phyloP scores from a whole-genome alignment of 139 green algal species.

The Coelastrella sp. region DNA sequence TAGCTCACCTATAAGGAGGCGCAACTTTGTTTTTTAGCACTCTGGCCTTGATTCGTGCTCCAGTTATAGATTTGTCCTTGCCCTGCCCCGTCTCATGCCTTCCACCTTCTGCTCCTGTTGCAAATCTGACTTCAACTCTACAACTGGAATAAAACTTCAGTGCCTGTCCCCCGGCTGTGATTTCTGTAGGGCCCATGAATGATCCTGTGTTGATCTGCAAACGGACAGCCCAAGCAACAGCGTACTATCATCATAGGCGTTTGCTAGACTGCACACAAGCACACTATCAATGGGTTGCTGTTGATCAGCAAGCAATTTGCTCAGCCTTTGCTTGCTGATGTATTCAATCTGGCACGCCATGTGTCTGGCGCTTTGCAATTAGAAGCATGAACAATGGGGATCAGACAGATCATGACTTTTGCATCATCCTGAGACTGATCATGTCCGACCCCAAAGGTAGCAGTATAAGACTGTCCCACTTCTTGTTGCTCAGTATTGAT shows the following conservation, averaged over 20 bases:
- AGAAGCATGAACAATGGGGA: no score
- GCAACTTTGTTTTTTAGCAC: slow-evolving; percentile 97
- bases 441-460: no score
- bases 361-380: no score
- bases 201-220: background rate
- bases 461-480: no score
- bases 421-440: no score
- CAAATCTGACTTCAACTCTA: slow-evolving; percentile 51
- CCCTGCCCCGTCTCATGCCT: slow-evolving; percentile 71
- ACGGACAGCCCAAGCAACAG: background rate
- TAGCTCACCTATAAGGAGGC: slow-evolving; percentile 24
- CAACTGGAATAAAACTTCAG: slow-evolving; percentile 94
- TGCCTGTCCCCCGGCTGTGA: slow-evolving; percentile 92
- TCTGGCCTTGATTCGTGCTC: slow-evolving; percentile 76
- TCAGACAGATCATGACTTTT: no score
- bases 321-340: no score
- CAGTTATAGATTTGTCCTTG: slow-evolving; percentile 53
- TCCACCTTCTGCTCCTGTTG: background rate
- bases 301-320: no score
- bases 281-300: background rate
- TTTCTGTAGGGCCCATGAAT: slow-evolving; percentile 75
- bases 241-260: no score
- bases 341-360: no score
- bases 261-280: background rate
- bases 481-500: no score